phyloP scores from a whole-genome alignment of 176 grass and related monocot species.

The Oryza australiensis region DNA sequence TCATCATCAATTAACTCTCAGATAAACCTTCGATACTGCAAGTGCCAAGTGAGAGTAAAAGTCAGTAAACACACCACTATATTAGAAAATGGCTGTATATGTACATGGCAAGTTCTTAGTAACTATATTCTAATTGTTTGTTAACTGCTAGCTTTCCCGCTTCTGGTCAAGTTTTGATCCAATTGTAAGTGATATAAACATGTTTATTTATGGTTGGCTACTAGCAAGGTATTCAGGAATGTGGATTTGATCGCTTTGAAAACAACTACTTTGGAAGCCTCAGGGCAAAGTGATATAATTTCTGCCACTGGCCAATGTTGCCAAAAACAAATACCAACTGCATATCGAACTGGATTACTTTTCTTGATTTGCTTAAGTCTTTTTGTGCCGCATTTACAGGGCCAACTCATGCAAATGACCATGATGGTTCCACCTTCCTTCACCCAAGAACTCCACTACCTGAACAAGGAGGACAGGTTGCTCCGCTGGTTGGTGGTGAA shows the following conservation, averaged over 20 bases:
- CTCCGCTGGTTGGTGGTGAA: conserved; percentile 90
- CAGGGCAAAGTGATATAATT: background rate
- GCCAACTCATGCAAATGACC: conserved; percentile 91
- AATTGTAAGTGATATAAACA: background rate
- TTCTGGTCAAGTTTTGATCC: background rate
- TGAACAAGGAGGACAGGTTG: conserved; percentile 91
- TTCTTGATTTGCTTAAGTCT: background rate
- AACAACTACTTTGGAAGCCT: background rate
- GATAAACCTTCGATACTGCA: background rate
- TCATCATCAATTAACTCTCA: background rate
- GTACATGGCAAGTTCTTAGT: background rate
- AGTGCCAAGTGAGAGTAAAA: background rate
- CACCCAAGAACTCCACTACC: conserved; percentile 78
- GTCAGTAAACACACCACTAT: background rate
- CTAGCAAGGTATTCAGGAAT: background rate
- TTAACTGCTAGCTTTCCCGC: background rate
- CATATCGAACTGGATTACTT: background rate
- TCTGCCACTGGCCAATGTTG: background rate
- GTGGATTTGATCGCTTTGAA: background rate
- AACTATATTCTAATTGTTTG: background rate
- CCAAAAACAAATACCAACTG: background rate
- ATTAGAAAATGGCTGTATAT: background rate
- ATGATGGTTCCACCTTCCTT: conserved; percentile 90
- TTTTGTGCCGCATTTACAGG: conserved; percentile 49
- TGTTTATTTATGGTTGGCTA: background rate